Evolutionary conservation across 2,329 filamentous ascomycete genomes (phyloP).

Genomic region (Lojkania enalia): DNA sequence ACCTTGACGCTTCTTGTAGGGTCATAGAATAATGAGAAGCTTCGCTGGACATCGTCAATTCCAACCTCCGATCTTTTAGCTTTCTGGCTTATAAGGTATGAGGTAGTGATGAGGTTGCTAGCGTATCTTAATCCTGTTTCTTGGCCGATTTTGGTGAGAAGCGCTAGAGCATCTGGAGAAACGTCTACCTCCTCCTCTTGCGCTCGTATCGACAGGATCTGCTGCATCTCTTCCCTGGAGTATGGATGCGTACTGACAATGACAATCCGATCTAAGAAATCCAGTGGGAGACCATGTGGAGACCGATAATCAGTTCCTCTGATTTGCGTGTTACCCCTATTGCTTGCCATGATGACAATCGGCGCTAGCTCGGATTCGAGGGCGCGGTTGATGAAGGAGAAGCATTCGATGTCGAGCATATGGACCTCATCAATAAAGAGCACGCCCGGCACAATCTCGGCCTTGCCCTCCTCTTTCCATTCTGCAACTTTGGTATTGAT

Average conservation of each 20-base stretch:
- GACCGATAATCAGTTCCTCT: slow-evolving; percentile 91
- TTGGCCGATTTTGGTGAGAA: slow-evolving; percentile 93
- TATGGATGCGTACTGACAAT: slow-evolving; percentile 95
- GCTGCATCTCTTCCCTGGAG: slow-evolving; percentile 78
- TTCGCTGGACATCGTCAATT: slow-evolving; percentile 87
- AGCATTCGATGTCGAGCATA: slow-evolving; percentile 99
- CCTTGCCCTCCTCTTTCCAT: slow-evolving; percentile 99
- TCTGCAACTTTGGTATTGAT: slow-evolving; percentile 99
- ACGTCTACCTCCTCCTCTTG: slow-evolving; percentile 96
- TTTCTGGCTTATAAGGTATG: slow-evolving; percentile 84
- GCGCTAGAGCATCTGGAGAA: slow-evolving; percentile 82
- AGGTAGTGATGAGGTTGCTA: slow-evolving; percentile 97
- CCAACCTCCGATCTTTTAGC: slow-evolving; percentile 80
- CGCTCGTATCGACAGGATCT: slow-evolving; percentile 90
- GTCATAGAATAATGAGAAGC: slow-evolving; percentile 94
- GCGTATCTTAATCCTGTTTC: slow-evolving; percentile 92
- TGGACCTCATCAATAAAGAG: slow-evolving; percentile 99
- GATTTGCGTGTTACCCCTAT: slow-evolving; percentile 88
- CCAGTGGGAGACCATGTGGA: slow-evolving; percentile 90
- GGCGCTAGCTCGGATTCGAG: slow-evolving; percentile 93
- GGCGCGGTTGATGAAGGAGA: slow-evolving; percentile 96
- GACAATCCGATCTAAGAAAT: slow-evolving; percentile 93
- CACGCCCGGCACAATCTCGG: slow-evolving; percentile 94
- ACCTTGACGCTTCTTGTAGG: slow-evolving; percentile 78
- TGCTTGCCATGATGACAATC: slow-evolving; percentile 99